Base-by-base conservation (phyloP, 441 rosid species). In the Eruca vesicaria region DNA sequence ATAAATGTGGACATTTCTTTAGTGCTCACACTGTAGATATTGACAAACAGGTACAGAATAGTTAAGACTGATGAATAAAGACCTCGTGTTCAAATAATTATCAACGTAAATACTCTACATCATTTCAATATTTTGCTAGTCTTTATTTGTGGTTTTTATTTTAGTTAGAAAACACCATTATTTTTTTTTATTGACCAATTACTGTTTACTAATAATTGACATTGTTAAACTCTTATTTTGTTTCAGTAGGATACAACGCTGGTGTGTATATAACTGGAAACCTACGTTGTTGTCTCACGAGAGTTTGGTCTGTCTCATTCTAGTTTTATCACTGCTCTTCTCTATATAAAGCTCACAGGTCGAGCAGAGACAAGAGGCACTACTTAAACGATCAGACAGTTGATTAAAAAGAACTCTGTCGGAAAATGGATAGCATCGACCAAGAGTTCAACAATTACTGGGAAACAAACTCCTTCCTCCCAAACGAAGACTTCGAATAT, bases 391-490 rank as follows among this genome's bases (percentile, higher is more conserved):
- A 65, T 48, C 28, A 26, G 48, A 50, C 52, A 62, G 48, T 45
- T 9, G 41, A 52, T 19, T 52, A 52, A 28, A 52, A 5, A 32
- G 12, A 66, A 62, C 21, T 12, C 28, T 62, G 65, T 63, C 56
- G 26, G 75, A 28, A 69, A 48, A 80, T 80, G 83, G 86, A 86
- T 4, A 79, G 75, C 77, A 72, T 86, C 35, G 85, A 82, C 2
- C 88, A 84, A 15, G 97, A 89, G 29, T 86, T 79, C 68, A 82
- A 72, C 53, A 81, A 88, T 61, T 89, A 81, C 61, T 91, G 90
- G 94, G 96, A 91, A 77, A 74, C 94, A 7, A 86, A 73, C 74
- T 78, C 80, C 81, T 87, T 91, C 79, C 67, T 85, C 62, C 93
- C 82, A 52, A 86, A 82, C 61, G 92, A 91, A 80, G 97, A 91